Percentiles rank a stretch among this genome's conserved stretches.
phyloP scores from a whole-genome alignment of 2,329 filamentous ascomycete species.

The Chaetothyriales sp. region DNA sequence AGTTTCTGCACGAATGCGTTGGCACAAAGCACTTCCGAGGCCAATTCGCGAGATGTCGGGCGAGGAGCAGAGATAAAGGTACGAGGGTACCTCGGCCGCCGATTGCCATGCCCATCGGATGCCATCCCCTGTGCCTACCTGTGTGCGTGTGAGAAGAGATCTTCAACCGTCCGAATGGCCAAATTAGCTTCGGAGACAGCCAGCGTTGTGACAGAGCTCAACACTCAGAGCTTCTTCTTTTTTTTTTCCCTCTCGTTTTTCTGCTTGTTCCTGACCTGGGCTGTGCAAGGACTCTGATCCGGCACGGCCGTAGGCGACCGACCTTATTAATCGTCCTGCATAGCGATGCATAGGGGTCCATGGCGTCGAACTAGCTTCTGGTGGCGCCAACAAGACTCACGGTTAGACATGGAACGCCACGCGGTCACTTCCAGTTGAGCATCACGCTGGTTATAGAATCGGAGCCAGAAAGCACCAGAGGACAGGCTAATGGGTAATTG shows the following conservation, averaged over 20 bases:
- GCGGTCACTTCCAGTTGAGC: background rate
- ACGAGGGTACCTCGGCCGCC: too few relatives aligned
- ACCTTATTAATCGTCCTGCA: background rate
- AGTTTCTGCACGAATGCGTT: conserved; percentile 1
- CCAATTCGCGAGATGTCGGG: conserved; percentile 1
- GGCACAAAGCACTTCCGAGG: background rate
- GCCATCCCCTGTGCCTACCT: background rate
- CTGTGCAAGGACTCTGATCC: background rate
- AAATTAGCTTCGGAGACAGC: background rate
- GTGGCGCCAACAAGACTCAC: background rate
- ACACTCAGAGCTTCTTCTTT: background rate
- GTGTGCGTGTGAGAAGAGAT: background rate
- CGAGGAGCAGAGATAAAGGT: background rate
- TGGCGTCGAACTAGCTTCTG: background rate
- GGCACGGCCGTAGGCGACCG: background rate
- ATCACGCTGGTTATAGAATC: background rate
- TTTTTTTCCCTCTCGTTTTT: background rate
- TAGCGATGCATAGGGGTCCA: background rate
- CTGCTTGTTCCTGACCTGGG: background rate
- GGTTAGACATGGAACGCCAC: background rate
- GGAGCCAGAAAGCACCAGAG: background rate
- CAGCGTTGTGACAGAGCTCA: background rate
- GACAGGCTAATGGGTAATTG: background rate
- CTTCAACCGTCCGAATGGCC: background rate
- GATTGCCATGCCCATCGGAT: too few relatives aligned